Conservation (phyloP, 495 filamentous ascomycete genomes). For the Aspergillus wentii region DNA sequence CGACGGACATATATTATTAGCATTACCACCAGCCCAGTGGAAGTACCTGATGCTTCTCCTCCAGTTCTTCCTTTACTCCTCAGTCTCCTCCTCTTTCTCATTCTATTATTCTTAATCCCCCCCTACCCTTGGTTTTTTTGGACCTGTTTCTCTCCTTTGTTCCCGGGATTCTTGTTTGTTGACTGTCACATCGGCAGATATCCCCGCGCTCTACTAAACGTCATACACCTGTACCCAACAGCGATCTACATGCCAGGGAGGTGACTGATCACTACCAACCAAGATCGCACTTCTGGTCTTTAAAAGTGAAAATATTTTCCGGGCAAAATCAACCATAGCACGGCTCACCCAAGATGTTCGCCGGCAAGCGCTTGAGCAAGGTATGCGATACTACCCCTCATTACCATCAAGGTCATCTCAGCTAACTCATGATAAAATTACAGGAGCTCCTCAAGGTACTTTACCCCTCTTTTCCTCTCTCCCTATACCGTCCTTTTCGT, state of each 20-base stretch:
- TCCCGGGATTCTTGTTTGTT: slow-evolving; percentile 1
- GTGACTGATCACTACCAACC: no score
- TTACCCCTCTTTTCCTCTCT: slow-evolving; percentile 2
- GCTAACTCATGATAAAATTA: slow-evolving; percentile 1
- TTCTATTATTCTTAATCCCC: background rate
- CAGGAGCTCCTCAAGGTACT: slow-evolving; percentile 43
- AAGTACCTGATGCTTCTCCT: no score
- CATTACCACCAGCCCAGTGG: no score
- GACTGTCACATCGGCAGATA: background rate
- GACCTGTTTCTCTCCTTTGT: background rate
- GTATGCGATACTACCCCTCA: slow-evolving; percentile 15
- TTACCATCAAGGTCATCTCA: background rate
- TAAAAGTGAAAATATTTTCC: no score
- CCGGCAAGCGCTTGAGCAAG: slow-evolving; percentile 45
- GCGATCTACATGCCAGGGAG: slow-evolving; percentile 5
- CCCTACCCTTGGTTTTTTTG: no score
- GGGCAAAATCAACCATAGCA: no score
- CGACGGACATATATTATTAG: no score
- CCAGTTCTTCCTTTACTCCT: background rate
- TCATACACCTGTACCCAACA: slow-evolving; percentile 13
- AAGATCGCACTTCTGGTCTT: no score
- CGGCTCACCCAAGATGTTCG: slow-evolving; percentile 32
- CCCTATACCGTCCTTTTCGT: background rate
- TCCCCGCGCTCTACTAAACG: slow-evolving; percentile 14
- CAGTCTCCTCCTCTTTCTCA: background rate